These are phyloP conservation scores for Mycena alexandri DNA, from an alignment of 768 basidiomycete genomes.

Conservation along the genomic window DNA sequence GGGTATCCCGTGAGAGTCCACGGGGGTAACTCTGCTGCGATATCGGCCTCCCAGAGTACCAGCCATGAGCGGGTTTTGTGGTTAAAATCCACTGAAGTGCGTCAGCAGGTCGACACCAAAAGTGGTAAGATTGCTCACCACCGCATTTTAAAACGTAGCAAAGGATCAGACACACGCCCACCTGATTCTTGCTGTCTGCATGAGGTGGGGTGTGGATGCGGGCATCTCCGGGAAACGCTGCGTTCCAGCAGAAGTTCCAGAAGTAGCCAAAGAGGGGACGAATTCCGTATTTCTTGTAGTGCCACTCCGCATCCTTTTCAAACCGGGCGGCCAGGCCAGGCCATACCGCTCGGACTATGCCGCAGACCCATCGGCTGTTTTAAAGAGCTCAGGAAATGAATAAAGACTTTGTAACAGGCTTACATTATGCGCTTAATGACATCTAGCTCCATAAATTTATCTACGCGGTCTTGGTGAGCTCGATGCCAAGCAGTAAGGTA, in stretches of 20 bases:
- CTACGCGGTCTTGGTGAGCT: background rate
- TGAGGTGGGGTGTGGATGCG: slow-evolving; percentile 43
- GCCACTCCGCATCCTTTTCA: slow-evolving; percentile 29
- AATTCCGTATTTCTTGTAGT: slow-evolving; percentile 34
- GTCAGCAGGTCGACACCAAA: background rate
- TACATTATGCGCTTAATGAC: background rate
- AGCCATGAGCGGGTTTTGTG: slow-evolving; percentile 44
- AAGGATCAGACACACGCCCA: slow-evolving; percentile 45
- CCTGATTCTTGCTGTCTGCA: slow-evolving; percentile 46
- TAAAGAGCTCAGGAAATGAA: background rate
- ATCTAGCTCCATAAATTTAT: background rate
- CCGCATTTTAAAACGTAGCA: slow-evolving; percentile 42
- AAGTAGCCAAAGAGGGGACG: slow-evolving; percentile 41
- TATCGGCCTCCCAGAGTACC: slow-evolving; percentile 50
- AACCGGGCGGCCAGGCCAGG: slow-evolving; percentile 38
- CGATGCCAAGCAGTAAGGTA: slow-evolving; percentile 1
- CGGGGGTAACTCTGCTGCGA: slow-evolving; percentile 49
- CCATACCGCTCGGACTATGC: slow-evolving; percentile 11
- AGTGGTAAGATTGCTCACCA: background rate
- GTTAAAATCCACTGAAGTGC: slow-evolving; percentile 36
- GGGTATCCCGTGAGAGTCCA: slow-evolving; percentile 46
- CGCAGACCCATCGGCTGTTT: slow-evolving; percentile 7
- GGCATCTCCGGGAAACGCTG: slow-evolving; percentile 18
- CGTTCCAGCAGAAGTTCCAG: slow-evolving; percentile 46
- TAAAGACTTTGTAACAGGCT: background rate